A percentile compares a stretch with the other conserved stretches of the same genome.
Conservation (phyloP, 2,329 filamentous ascomycete genomes). For the Neurospora sp. region DNA sequence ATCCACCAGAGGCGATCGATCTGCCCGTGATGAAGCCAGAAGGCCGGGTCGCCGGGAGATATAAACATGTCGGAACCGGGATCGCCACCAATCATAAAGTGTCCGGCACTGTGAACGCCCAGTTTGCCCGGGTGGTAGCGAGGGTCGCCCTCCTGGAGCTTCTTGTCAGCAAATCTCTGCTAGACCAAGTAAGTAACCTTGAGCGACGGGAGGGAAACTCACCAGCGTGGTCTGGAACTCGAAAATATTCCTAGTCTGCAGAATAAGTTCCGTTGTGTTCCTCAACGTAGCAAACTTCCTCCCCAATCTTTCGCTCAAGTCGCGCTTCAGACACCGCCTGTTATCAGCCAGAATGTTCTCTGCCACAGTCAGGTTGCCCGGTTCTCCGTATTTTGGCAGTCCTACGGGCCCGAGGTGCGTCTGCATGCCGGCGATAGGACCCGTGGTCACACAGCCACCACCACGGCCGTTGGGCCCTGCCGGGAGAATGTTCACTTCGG, state of each 20-base stretch:
- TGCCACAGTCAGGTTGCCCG: constrained; percentile 10
- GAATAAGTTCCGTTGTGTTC: constrained; percentile 29
- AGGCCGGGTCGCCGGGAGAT: constrained; percentile 15
- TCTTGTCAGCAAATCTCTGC: not conserved
- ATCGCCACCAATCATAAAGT: constrained; percentile 25
- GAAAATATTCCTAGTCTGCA: constrained; percentile 23
- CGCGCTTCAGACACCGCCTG: constrained; percentile 33
- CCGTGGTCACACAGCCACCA: constrained; percentile 14
- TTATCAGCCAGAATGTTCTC: constrained; percentile 25
- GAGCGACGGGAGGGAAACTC: constrained; percentile 13
- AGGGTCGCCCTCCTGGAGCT: constrained; percentile 9
- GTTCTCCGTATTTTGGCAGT: constrained; percentile 9
- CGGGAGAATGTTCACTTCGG: constrained; percentile 1
- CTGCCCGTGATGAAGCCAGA: constrained; percentile 17
- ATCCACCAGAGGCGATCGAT: constrained; percentile 17
- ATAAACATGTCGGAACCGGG: constrained; percentile 15
- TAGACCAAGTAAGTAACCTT: constrained; percentile 16
- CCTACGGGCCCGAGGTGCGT: constrained; percentile 29
- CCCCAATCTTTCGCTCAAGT: constrained; percentile 26
- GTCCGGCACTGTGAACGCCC: constrained; percentile 27
- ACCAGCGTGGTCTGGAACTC: constrained; percentile 30
- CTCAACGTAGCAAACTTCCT: constrained; percentile 20
- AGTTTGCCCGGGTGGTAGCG: constrained; percentile 18
- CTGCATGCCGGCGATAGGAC: constrained; percentile 24
- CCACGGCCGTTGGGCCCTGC: constrained; percentile 10